Base-by-base conservation (phyloP, 2,329 filamentous ascomycete species). In the Fusarium sp. region DNA sequence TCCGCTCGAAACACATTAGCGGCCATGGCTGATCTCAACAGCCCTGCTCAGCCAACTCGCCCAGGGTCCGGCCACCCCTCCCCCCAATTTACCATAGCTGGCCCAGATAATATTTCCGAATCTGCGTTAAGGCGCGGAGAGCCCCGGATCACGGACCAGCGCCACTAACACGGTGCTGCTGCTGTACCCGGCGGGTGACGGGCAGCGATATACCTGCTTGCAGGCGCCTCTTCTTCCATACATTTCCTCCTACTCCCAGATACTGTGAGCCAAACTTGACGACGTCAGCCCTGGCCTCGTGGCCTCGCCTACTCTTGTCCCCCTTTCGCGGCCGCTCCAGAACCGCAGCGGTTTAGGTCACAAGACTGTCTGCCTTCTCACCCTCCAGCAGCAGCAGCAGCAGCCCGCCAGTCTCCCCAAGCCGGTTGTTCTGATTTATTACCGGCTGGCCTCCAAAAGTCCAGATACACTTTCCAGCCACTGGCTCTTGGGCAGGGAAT, bases 41-140 rank as follows among this genome's bases (percentile, higher is more conserved):
- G 77, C 77, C 76, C 78, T 78, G 76, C 65, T 75, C 75, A 72
- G 71, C 74, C 70, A 73, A 77, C 74, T 72, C 72, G 77, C 73
- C 76, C 76, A 80, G 79, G 80, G 75, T 79, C 76, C 69, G 76
- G 67, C 77, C 74, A 76, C 76, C 77, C 76, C 76, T 71, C 73
- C 70, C 66, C 71, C 76, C 73, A 76, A 77, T 76, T 73, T 77
- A 77, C 74, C 80, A 80, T 78, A 76, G 76, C 74, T 76, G 74
- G 79, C 80, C 80, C 76, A 82, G 77, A 81, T 80, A 80, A 82
- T 83, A 83, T 81, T 83, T 81, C 82, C 82, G 81, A 83, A 79
- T 81, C 77, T 81, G 81, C 76, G 81, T 80, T 81, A 80, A 79
- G 77, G 79, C 77, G 78, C 79, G 78, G 79, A 80, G 79, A 81